phyloP scores from a whole-genome alignment of 1,284 basidiomycete genomes.

The Microbotryum scabiosae region DNA sequence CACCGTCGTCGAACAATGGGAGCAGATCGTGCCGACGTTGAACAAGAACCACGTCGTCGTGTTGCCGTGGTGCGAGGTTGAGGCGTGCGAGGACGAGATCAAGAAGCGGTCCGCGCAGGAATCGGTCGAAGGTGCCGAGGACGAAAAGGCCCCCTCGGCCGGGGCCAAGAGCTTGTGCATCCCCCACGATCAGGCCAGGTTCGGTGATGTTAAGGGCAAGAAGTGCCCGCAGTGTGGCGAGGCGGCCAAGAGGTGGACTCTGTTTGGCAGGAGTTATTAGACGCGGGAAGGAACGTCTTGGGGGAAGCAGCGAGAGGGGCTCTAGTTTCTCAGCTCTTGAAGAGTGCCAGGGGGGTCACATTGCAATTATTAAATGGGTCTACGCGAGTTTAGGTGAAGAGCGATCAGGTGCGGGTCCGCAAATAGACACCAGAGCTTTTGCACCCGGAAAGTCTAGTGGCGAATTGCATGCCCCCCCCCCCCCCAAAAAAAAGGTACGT shows the following conservation, averaged over 20 bases:
- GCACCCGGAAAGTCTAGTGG: no score
- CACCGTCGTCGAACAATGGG: conserved; percentile 73
- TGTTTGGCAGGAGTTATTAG: conserved; percentile 33
- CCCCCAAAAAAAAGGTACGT: no score
- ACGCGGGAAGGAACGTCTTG: no score
- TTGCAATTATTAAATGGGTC: no score
- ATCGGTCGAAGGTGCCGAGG: conserved; percentile 58
- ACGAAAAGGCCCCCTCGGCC: conserved; percentile 92
- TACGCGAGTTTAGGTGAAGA: no score
- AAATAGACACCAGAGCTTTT: no score
- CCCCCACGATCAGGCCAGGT: conserved; percentile 84
- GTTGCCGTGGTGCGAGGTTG: conserved; percentile 94
- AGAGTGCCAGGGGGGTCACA: no score
- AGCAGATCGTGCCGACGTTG: conserved; percentile 79
- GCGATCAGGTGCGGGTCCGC: no score
- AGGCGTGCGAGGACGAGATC: conserved; percentile 94
- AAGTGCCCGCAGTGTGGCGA: conserved; percentile 51
- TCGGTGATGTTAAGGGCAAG: conserved; percentile 74
- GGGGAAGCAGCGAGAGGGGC: no score
- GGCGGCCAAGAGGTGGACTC: conserved; percentile 65
- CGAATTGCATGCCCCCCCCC: no score
- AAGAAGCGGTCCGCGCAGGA: conserved; percentile 82
- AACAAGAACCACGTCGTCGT: conserved; percentile 82
- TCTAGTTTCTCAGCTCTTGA: no score
- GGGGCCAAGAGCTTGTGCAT: conserved; percentile 97